Conservation (phyloP, 164 flowering plant species). For the Stephania yunnanensis region DNA sequence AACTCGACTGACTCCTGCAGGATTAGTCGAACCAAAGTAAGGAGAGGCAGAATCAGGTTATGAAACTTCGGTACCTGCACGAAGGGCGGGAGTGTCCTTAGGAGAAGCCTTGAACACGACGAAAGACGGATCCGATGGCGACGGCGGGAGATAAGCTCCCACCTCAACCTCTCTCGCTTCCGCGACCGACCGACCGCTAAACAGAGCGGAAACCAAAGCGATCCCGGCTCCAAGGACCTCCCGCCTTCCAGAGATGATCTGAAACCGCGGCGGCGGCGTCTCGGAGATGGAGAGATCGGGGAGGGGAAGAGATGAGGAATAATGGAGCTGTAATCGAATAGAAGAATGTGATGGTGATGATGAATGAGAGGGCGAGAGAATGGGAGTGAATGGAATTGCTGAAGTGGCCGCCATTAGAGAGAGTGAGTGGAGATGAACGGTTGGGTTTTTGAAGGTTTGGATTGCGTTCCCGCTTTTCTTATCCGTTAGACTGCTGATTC, state of each 20-base stretch:
- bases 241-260: slow-evolving; percentile 24
- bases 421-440: not conserved
- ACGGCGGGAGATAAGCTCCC: slow-evolving; percentile 73
- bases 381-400: slow-evolving; percentile 11
- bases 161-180: slow-evolving; percentile 71
- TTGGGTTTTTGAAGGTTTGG: slow-evolving; percentile 10
- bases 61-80: slow-evolving; percentile 52
- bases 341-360: slow-evolving; percentile 7
- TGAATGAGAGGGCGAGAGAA: not conserved
- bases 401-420: slow-evolving; percentile 25
- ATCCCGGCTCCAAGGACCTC: slow-evolving; percentile 39
- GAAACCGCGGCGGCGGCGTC: not conserved
- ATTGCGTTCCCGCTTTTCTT: slow-evolving; percentile 31
- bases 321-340: slow-evolving; percentile 2
- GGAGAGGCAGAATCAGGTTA: no score
- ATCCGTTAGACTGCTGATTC: slow-evolving; percentile 10
- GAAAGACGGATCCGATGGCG: slow-evolving; percentile 70
- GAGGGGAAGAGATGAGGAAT: slow-evolving; percentile 3
- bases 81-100: slow-evolving; percentile 95
- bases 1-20: no score
- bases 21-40: no score
- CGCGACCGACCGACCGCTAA: slow-evolving; percentile 19
- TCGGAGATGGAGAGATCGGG: not conserved
- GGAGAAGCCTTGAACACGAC: slow-evolving; percentile 83
- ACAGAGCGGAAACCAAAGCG: slow-evolving; percentile 26